A percentile compares a stretch with the other conserved stretches of the same genome.
phyloP scores from a whole-genome alignment of 2,329 filamentous ascomycete species.

The Westerdykella aurantiaca region DNA sequence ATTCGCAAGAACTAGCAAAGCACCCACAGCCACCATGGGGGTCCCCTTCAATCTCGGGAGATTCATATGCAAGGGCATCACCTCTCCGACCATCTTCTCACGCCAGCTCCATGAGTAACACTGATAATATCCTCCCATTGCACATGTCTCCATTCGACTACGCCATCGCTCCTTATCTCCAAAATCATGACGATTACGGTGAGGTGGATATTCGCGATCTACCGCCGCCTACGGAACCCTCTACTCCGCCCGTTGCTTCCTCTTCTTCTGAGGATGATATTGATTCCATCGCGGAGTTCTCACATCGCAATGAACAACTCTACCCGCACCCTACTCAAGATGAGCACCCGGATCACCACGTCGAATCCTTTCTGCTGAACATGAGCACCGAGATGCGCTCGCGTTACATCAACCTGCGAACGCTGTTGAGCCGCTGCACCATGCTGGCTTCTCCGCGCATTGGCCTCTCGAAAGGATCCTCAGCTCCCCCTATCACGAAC shows the following conservation, averaged over 20 bases:
- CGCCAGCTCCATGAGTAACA: too few species aligned
- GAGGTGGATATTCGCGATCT: not conserved
- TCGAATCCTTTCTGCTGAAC: not conserved
- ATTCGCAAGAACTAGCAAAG: too few species aligned
- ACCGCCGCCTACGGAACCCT: not conserved
- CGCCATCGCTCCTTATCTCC: constrained; percentile 4
- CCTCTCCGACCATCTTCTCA: too few species aligned
- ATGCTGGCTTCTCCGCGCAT: not conserved
- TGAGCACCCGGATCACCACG: not conserved
- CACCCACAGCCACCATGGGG: too few species aligned
- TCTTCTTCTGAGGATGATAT: not conserved
- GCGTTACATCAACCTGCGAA: not conserved
- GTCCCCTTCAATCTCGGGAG: too few species aligned
- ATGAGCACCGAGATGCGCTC: not conserved
- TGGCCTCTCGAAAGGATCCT: not conserved
- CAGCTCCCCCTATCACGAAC: not conserved
- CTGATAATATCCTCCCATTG: not conserved
- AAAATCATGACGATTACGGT: not conserved
- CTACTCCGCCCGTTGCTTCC: not conserved
- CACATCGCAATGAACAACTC: not conserved
- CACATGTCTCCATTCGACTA: constrained; percentile 8
- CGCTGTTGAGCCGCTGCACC: not conserved
- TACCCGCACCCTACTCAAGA: too few species aligned
- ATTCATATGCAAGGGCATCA: too few species aligned
- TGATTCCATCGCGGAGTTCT: not conserved